phyloP scores from a whole-genome alignment of 768 basidiomycete genomes.

The Phanerochaete sordida region DNA sequence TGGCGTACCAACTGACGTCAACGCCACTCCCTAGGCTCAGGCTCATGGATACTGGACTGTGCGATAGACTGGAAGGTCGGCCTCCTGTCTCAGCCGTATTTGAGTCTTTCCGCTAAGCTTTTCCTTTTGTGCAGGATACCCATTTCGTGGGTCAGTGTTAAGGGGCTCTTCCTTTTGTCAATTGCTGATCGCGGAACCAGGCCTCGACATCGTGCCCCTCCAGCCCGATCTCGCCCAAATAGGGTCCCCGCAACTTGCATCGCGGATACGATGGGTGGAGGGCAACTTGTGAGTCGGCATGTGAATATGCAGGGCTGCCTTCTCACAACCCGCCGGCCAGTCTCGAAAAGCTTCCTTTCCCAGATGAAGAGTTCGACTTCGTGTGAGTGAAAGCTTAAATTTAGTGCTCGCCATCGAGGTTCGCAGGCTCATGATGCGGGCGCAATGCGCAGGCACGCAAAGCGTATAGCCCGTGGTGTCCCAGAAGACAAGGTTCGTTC shows the following conservation, averaged over 20 bases:
- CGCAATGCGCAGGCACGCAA: slow-evolving; percentile 48
- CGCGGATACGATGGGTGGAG: slow-evolving; percentile 68
- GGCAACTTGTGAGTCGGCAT: slow-evolving; percentile 58
- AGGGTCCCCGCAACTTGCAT: slow-evolving; percentile 52
- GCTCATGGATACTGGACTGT: slow-evolving; percentile 67
- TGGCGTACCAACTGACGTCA: background rate
- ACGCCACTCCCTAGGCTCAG: slow-evolving; percentile 46
- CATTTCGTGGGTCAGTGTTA: slow-evolving; percentile 56
- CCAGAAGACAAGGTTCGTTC: slow-evolving; percentile 65
- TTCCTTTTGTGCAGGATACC: slow-evolving; percentile 36
- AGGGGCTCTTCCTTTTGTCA: background rate
- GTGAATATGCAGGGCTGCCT: background rate
- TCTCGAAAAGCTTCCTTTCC: slow-evolving; percentile 67
- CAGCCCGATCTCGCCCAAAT: slow-evolving; percentile 64
- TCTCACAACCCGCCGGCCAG: slow-evolving; percentile 32
- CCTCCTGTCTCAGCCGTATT: background rate
- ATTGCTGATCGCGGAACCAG: slow-evolving; percentile 27
- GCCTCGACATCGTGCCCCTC: slow-evolving; percentile 67
- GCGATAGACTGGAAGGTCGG: slow-evolving; percentile 61
- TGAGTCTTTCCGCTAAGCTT: background rate
- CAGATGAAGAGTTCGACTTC: slow-evolving; percentile 71
- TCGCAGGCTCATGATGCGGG: background rate
- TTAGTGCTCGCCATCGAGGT: background rate
- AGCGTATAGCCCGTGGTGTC: slow-evolving; percentile 69
- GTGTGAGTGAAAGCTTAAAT: slow-evolving; percentile 48